Base-by-base conservation (phyloP, 139 green algal genomes). In the Closterium sp. region DNA sequence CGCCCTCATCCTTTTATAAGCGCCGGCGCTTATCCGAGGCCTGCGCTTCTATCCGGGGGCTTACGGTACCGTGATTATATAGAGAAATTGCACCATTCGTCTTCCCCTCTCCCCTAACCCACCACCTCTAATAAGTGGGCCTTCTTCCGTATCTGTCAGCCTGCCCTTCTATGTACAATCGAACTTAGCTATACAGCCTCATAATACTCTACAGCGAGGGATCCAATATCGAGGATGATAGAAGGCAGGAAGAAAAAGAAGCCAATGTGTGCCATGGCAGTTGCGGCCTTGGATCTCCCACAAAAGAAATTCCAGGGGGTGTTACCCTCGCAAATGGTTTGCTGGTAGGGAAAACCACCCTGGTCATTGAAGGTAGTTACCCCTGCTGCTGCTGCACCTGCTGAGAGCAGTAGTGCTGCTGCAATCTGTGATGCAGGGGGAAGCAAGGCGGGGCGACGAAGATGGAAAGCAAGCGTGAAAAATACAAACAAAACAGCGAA, bases 201-300 rank as follows among this genome's bases (percentile, higher is more conserved):
- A 0, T 79, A 79, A 0, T 79, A 79, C 85, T 87, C 85, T 34
- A 87, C 11, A 2, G 85, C n/a, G n/a, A 87, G n/a, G 17, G n/a
- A 87, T 11, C 28, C 32, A 42, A 91, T 91, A 70, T 91, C 89
- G 62, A 88, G 30, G 29, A 50, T n/a, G 22, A 91, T 45, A 17
- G 89, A 91, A 21, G 89, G 89, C 27, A 91, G 70, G 89, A 88
- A 91, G 62, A 91, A 91, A 28, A 62, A 45, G 89, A 87, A 87
- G 21, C 24, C 27, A 28, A 91, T 87, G 62, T 88, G 24, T 9
- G 89, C 7, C 70, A 91, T 42, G 21, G 89, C 89, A 22, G 62
- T 50, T 1, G 29, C 50, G 1, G 89, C 89, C 31, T 87, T 87
- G 19, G 70, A 30, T 13, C 89, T 42, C 19, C 45, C 31, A 28